Conservation (phyloP, 371 early-diverging fungal genomes). For the Zychaea mexicana region DNA sequence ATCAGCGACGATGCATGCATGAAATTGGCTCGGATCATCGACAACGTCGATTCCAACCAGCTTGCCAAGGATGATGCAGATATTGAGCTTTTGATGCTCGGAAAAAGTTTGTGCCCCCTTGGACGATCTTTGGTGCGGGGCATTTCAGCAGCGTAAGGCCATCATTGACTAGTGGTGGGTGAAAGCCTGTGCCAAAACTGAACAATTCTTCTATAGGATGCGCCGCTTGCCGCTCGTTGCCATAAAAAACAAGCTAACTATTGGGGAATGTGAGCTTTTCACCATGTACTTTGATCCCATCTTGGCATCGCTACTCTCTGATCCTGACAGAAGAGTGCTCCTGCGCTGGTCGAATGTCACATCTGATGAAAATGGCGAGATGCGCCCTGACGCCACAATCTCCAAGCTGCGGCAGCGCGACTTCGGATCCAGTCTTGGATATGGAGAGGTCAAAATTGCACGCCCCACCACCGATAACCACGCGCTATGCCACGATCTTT, state of each 20-base stretch:
- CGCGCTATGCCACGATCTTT: constrained; percentile 6
- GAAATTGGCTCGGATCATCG: constrained; percentile 1
- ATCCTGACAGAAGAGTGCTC: constrained; percentile 19
- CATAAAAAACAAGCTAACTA: too few species aligned
- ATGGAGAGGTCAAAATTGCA: constrained; percentile 3
- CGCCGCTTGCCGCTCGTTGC: too few species aligned
- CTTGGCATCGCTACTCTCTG: constrained; percentile 16
- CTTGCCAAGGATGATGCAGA: neutral
- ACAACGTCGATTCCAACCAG: neutral
- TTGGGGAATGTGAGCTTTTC: too few species aligned
- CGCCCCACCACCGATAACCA: neutral
- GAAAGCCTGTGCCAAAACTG: too few species aligned
- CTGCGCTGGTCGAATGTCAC: neutral
- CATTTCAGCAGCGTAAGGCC: too few species aligned
- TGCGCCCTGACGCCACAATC: constrained; percentile 3
- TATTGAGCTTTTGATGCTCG: neutral
- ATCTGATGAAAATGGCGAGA: constrained; percentile 5
- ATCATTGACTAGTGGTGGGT: too few species aligned
- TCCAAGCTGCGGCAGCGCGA: constrained; percentile 11
- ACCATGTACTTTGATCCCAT: constrained; percentile 21
- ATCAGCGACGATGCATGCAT: constrained; percentile 7
- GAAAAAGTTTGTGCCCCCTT: neutral
- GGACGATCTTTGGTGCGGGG: constrained; percentile 4
- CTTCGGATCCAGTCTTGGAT: constrained; percentile 14
- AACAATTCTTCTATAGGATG: too few species aligned